Conservation (phyloP, 2,329 filamentous ascomycete species). For the Scedosporium boydii region DNA sequence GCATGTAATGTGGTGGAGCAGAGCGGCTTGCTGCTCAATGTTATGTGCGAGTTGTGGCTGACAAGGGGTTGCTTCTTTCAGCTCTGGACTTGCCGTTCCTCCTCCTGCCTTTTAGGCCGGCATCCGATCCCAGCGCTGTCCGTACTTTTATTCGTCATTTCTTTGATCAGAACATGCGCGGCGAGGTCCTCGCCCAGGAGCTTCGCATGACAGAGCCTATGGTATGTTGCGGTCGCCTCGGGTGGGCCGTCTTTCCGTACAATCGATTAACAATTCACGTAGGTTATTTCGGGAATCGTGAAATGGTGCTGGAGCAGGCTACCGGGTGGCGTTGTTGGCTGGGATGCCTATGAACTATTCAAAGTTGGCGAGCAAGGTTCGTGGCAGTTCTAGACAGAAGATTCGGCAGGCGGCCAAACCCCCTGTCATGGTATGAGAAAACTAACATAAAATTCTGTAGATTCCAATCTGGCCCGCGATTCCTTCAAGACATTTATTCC, state of each 20-base stretch:
- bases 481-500: slow-evolving; percentile 96
- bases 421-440: no score
- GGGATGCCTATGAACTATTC: slow-evolving; percentile 96
- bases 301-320: slow-evolving; percentile 99
- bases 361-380: slow-evolving; percentile 85
- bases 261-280: slow-evolving; percentile 14
- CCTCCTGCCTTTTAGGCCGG: slow-evolving; percentile 86
- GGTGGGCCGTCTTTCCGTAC: neutral
- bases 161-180: slow-evolving; percentile 64
- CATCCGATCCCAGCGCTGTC: slow-evolving; percentile 83
- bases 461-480: slow-evolving; percentile 83
- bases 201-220: slow-evolving; percentile 87
- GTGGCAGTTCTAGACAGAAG: slow-evolving; percentile 8
- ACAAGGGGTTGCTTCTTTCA: slow-evolving; percentile 25
- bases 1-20: neutral
- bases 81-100: slow-evolving; percentile 87
- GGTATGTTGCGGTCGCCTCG: slow-evolving; percentile 39
- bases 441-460: slow-evolving; percentile 31
- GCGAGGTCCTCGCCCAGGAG: slow-evolving; percentile 70
- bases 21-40: neutral
- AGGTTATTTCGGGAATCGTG: slow-evolving; percentile 87
- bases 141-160: slow-evolving; percentile 89
- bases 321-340: slow-evolving; percentile 82
- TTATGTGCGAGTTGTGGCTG: slow-evolving; percentile 5
- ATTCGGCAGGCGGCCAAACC: neutral